Evolutionary conservation across 805 yeast species (phyloP).

Genomic region (Metschnikowia lunata): DNA sequence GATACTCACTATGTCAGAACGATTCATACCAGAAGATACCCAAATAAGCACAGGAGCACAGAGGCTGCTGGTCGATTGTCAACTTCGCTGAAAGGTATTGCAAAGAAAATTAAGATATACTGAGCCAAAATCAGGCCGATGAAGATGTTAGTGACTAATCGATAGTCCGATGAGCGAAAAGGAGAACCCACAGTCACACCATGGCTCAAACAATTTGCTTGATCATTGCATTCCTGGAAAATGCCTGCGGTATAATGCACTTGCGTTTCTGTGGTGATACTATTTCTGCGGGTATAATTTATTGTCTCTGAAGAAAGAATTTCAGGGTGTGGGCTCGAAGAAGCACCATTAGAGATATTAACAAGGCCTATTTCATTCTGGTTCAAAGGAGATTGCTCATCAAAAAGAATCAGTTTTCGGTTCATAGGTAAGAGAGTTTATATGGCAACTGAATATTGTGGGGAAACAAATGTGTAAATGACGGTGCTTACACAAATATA

Average conservation of each 20-base stretch:
- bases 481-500: no score
- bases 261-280: no score
- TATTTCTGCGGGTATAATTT: not conserved
- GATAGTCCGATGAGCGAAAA: conserved; percentile 8
- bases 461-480: no score
- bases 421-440: not conserved
- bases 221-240: no score
- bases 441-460: not conserved
- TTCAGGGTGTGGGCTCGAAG: not conserved
- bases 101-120: conserved; percentile 26
- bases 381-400: not conserved
- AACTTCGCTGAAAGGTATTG: conserved; percentile 33
- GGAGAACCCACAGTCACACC: not conserved
- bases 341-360: not conserved
- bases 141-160: conserved; percentile 7
- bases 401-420: conserved; percentile 8
- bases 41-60: conserved; percentile 17
- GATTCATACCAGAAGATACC: conserved; percentile 16
- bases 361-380: no score
- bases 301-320: not conserved
- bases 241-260: no score
- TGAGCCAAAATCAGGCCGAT: conserved; percentile 22
- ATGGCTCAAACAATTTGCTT: no score
- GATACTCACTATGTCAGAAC: no score
- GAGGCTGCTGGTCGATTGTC: conserved; percentile 28